Percentiles rank a stretch among this genome's conserved stretches.
Evolutionary conservation across 169 alveolate genomes (phyloP).

Genomic region (Sarcocystis neurona): DNA sequence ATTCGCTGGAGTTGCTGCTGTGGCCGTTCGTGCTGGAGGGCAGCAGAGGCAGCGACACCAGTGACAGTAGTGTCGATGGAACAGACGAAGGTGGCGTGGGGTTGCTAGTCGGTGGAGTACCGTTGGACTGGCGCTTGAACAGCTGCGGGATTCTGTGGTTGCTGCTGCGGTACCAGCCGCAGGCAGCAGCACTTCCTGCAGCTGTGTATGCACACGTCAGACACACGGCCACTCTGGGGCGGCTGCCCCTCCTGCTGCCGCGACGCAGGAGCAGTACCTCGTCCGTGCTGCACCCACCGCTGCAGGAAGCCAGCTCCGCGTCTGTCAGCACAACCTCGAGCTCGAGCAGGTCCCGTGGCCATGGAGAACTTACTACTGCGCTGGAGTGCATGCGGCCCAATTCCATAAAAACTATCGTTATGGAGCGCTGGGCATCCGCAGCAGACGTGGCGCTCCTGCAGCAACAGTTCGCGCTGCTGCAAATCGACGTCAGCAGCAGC

Average conservation of each 20-base stretch:
- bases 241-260: background rate
- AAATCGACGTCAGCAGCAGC: background rate
- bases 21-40: too few relatives aligned
- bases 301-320: too few relatives aligned
- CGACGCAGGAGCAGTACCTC: background rate
- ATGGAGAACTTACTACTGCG: background rate
- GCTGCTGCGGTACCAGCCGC: background rate
- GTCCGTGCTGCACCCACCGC: background rate
- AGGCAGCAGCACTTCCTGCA: background rate
- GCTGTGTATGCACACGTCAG: constrained; percentile 6
- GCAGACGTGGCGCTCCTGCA: background rate
- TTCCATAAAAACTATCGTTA: background rate
- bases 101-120: background rate
- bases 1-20: too few relatives aligned
- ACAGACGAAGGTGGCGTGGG: too few relatives aligned
- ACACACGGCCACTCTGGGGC: background rate
- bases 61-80: too few relatives aligned
- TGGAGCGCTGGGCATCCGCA: background rate
- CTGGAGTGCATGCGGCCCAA: background rate
- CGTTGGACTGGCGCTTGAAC: constrained; percentile 1
- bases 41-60: too few relatives aligned
- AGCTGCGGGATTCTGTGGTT: background rate
- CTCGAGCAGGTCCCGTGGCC: too few relatives aligned
- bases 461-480: constrained; percentile 13
- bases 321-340: too few relatives aligned